Conservation (phyloP, 371 early-diverging fungal species). For the Dinochytrium kinnereticum region DNA sequence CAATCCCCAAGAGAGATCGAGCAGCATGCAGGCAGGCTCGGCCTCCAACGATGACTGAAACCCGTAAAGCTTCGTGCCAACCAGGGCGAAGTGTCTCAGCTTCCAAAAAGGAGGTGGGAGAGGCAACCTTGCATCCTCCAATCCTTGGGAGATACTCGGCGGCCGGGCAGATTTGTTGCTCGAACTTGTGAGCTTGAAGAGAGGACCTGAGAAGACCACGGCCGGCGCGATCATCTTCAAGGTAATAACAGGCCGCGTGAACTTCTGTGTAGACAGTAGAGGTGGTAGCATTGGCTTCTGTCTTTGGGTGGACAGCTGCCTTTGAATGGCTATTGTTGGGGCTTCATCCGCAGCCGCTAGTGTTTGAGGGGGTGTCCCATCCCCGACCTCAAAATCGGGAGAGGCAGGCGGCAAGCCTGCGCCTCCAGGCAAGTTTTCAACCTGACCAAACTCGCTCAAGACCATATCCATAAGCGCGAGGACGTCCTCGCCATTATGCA, state of each 20-base stretch:
- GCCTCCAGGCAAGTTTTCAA: too few species aligned
- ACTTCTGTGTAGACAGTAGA: not conserved
- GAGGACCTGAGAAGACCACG: constrained; percentile 3
- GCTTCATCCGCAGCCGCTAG: too few species aligned
- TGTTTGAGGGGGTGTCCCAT: too few species aligned
- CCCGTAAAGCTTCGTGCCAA: not conserved
- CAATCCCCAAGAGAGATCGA: not conserved
- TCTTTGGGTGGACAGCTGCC: not conserved
- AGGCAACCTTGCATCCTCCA: not conserved
- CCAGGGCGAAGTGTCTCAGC: not conserved
- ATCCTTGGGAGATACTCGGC: not conserved
- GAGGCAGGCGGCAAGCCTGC: too few species aligned
- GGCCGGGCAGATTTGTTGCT: not conserved
- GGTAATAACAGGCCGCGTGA: not conserved
- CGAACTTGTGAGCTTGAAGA: not conserved
- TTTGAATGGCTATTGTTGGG: too few species aligned
- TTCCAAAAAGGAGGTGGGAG: not conserved
- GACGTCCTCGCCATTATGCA: not conserved
- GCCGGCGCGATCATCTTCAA: not conserved
- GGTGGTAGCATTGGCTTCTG: not conserved
- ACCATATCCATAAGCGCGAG: not conserved
- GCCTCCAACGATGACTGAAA: not conserved
- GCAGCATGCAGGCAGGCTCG: constrained; percentile 3
- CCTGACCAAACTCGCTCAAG: not conserved
- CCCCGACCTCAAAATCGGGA: too few species aligned